Percentiles rank a stretch among this genome's conserved stretches.
Evolutionary conservation across 1,139 yeast genomes (phyloP).

Genomic region (Debaryomyces psychrophilus): DNA sequence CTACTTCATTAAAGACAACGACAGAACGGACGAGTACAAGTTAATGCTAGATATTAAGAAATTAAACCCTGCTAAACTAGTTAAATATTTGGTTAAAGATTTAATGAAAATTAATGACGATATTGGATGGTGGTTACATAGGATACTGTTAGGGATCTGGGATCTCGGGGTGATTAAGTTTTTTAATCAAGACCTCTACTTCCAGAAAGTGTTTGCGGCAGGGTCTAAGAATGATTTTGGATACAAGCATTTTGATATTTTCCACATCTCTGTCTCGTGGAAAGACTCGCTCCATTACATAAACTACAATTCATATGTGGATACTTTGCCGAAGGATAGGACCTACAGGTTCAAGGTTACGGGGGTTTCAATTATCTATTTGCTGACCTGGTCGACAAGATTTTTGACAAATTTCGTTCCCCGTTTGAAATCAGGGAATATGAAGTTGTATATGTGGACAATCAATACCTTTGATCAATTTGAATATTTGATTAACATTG

Average conservation of each 20-base stretch:
- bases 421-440: slow-evolving; percentile 39
- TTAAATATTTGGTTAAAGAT: slow-evolving; percentile 54
- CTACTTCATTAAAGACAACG: slow-evolving; percentile 32
- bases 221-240: slow-evolving; percentile 22
- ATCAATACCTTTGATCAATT: slow-evolving; percentile 59
- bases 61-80: slow-evolving; percentile 62
- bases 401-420: slow-evolving; percentile 45
- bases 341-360: slow-evolving; percentile 31
- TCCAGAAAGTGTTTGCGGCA: slow-evolving; percentile 29
- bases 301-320: slow-evolving; percentile 41
- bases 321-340: slow-evolving; percentile 24
- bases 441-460: slow-evolving; percentile 81
- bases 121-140: slow-evolving; percentile 64
- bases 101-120: slow-evolving; percentile 53
- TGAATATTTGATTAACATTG: slow-evolving; percentile 40
- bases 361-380: slow-evolving; percentile 44
- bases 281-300: slow-evolving; percentile 36
- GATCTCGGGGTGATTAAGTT: slow-evolving; percentile 62
- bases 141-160: slow-evolving; percentile 85
- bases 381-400: slow-evolving; percentile 43
- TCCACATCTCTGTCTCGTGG: slow-evolving; percentile 43
- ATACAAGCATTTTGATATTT: slow-evolving; percentile 35
- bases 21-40: slow-evolving; percentile 26
- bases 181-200: slow-evolving; percentile 43
- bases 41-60: slow-evolving; percentile 85